phyloP scores from a whole-genome alignment of 2,329 filamentous ascomycete species.

The Penicillium sp. region DNA sequence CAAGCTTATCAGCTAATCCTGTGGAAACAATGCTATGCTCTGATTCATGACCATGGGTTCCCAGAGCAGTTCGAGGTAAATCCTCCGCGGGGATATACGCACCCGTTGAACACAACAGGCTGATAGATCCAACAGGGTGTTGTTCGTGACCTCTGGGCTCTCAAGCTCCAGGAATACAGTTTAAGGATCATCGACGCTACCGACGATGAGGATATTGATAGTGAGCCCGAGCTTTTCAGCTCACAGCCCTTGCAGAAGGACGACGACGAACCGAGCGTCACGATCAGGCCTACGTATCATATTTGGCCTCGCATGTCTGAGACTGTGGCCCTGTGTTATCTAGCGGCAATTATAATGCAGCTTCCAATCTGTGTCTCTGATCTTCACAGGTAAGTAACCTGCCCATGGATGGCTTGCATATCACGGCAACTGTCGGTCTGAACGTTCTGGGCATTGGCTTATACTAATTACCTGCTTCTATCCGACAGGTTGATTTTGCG shows the following conservation, averaged over 20 bases:
- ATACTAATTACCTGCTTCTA: neutral
- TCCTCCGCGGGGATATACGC: neutral
- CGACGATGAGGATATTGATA: constrained; percentile 35
- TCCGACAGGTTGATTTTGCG: constrained; percentile 51
- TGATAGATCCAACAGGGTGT: constrained; percentile 47
- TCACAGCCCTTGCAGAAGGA: constrained; percentile 55
- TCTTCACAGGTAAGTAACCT: constrained; percentile 51
- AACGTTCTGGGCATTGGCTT: neutral
- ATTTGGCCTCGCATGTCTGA: constrained; percentile 68
- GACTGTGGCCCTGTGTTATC: constrained; percentile 74
- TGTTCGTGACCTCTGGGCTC: constrained; percentile 80
- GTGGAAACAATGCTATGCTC: constrained; percentile 74
- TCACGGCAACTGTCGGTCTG: neutral
- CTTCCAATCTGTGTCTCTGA: constrained; percentile 75
- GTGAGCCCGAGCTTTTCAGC: constrained; percentile 56
- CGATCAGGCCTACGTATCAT: constrained; percentile 34
- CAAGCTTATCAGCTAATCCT: constrained; percentile 82
- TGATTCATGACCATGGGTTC: constrained; percentile 66
- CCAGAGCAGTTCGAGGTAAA: constrained; percentile 70
- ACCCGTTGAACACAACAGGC: neutral
- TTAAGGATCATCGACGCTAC: constrained; percentile 42
- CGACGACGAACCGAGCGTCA: constrained; percentile 35
- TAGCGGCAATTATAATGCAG: constrained; percentile 72
- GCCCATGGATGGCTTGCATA: neutral
- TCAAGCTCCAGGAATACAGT: constrained; percentile 64